These are phyloP conservation scores for Colletotrichum costaricense DNA, from an alignment of 2,329 filamentous ascomycete genomes.

Conservation along the genomic window DNA sequence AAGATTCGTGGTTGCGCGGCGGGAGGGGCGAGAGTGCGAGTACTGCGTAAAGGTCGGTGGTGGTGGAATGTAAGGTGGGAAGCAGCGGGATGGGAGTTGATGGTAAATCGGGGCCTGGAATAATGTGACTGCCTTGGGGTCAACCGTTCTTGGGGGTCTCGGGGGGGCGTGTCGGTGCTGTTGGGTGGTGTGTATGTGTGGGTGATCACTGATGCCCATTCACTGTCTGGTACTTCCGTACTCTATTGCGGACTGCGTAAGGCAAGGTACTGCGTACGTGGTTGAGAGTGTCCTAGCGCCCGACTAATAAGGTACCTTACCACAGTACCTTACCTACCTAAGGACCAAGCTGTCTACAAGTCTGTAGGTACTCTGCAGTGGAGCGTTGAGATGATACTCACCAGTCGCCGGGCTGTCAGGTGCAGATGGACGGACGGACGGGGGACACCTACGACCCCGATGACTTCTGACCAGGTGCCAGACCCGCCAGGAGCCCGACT, in stretches of 20 bases:
- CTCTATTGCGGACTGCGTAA: too few species aligned
- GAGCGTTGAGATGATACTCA: neutral
- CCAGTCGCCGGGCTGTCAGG: conserved; percentile 8
- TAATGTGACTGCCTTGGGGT: conserved; percentile 37
- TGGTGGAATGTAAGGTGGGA: conserved; percentile 23
- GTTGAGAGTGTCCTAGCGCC: neutral
- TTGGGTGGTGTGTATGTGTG: too few species aligned
- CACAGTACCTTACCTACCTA: neutral
- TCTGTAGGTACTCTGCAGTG: neutral
- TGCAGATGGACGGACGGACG: conserved; percentile 6
- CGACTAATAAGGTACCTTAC: neutral
- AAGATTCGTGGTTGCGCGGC: conserved; percentile 26
- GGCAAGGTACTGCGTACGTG: too few species aligned
- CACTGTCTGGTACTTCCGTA: neutral
- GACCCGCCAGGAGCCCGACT: neutral
- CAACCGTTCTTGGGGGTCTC: neutral
- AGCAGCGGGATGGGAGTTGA: conserved; percentile 10
- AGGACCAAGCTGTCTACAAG: neutral
- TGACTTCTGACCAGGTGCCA: conserved; percentile 1
- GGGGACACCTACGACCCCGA: neutral
- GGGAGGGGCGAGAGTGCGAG: conserved; percentile 14
- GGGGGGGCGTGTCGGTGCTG: neutral
- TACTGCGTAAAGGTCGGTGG: neutral
- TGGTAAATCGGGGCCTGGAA: conserved; percentile 30
- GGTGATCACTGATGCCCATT: neutral